These are phyloP conservation scores for Cladosporium halotolerans DNA, from an alignment of 2,329 filamentous ascomycete genomes.

Conservation along the genomic window DNA sequence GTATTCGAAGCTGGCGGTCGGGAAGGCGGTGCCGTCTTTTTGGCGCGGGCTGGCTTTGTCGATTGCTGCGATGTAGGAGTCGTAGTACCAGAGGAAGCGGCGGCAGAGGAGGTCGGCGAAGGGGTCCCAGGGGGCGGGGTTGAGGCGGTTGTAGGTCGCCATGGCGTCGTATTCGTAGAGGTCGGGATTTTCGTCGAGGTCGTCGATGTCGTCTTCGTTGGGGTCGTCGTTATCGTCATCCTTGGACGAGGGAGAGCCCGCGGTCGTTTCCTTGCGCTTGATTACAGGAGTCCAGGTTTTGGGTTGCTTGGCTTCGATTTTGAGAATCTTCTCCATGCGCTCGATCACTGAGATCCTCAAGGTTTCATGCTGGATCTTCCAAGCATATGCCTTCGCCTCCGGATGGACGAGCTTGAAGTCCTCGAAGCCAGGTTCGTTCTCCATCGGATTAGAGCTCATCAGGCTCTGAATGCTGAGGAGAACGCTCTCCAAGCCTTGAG, in stretches of 20 bases:
- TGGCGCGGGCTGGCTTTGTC: conserved; percentile 57
- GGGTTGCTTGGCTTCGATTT: conserved; percentile 44
- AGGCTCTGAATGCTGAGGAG: conserved; percentile 93
- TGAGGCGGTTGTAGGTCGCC: conserved; percentile 23
- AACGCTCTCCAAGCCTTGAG: conserved; percentile 90
- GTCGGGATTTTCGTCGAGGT: conserved; percentile 18
- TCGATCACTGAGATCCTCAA: conserved; percentile 80
- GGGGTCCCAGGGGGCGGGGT: conserved; percentile 61
- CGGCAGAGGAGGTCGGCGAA: conserved; percentile 89
- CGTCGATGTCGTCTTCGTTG: conserved; percentile 12
- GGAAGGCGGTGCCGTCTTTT: conserved; percentile 59
- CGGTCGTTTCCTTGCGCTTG: neutral
- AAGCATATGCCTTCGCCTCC: conserved; percentile 24
- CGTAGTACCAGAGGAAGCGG: conserved; percentile 92
- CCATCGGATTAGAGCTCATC: conserved; percentile 85
- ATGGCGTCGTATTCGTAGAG: conserved; percentile 37
- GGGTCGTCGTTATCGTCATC: conserved; percentile 1
- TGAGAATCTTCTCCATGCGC: conserved; percentile 72
- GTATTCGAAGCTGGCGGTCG: conserved; percentile 83
- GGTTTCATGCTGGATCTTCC: conserved; percentile 82
- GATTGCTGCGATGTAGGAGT: conserved; percentile 71
- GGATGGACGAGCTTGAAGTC: conserved; percentile 39
- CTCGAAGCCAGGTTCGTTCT: conserved; percentile 89
- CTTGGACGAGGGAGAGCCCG: neutral
- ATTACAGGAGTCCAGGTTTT: conserved; percentile 12